Conservation (phyloP, 345 rosid species). For the Raphanus sativus region DNA sequence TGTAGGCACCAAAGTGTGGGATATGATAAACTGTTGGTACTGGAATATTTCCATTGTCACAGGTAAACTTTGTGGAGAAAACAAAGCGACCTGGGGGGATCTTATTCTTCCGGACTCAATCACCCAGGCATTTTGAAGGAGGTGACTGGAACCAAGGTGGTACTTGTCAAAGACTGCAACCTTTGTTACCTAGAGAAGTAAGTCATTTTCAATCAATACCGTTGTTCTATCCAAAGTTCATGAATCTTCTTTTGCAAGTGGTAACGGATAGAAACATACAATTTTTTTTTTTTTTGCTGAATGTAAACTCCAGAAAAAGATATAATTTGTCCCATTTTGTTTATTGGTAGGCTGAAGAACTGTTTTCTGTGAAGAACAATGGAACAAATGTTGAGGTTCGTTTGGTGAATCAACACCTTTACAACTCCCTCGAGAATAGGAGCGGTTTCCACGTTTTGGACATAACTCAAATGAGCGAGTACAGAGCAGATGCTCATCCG, state of each 20-base stretch:
- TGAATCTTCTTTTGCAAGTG: background rate
- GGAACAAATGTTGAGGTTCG: constrained; percentile 80
- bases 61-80: constrained; percentile 56
- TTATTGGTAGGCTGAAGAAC: constrained; percentile 28
- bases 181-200: constrained; percentile 60
- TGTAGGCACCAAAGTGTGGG: background rate
- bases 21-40: background rate
- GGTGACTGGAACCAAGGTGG: constrained; percentile 99
- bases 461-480: constrained; percentile 79
- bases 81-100: constrained; percentile 47
- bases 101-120: constrained; percentile 71
- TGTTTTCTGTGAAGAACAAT: constrained; percentile 62
- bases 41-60: background rate
- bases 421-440: constrained; percentile 45
- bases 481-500: constrained; percentile 94
- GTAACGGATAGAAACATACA: background rate
- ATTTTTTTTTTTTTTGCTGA: no score
- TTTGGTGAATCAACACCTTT: constrained; percentile 63
- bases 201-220: constrained; percentile 27
- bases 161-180: constrained; percentile 62
- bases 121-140: constrained; percentile 97
- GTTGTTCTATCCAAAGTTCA: background rate
- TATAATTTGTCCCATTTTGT: background rate
- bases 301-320: constrained; percentile 35
- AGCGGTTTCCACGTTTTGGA: constrained; percentile 67